Base-by-base conservation (phyloP, 1,284 basidiomycete species). In the Spongiforma sp. region DNA sequence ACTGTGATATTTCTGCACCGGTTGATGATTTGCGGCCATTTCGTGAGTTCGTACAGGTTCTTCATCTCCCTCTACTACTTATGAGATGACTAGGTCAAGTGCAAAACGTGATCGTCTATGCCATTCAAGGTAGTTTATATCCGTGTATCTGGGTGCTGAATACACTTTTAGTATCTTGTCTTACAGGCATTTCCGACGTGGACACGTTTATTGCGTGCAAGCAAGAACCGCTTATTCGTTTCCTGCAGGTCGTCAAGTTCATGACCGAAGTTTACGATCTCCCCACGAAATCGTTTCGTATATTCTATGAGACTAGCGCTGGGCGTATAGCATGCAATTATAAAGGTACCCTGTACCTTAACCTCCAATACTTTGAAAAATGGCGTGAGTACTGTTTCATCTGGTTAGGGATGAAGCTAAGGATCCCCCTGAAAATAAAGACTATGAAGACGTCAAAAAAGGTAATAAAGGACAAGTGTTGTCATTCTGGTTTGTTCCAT, bases 241-340 rank as follows among this genome's bases (percentile, higher is more conserved):
- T 95, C 72, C 83, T 90, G 28, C 79, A 84, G 46, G 78, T 91
- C 12, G 83, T 93, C 59, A 79, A 73, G 10, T 77, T 82, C 1
- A 78, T 93, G n/a, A 80, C 84, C 14, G 73, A 80, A 37, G 74
- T 91, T n/a, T 93, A 90, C 72, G 80, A 81, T 57, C 80, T 93
- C 26, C 84, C 89, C 0, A 79, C 87, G 11, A 79, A 84, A 0
- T 90, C 89, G 59, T 74, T 98, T 64, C 93, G 95, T 71, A 84
- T 99, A 11, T 99, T 98, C 77, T 91, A 90, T 77, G 95, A 98
- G 72, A 32, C 82, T 11, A 80, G 82, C 9, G 95, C 96, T 2
- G 90, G 89, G 1, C 80, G 92, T 34, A 97, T 99, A 64, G 96
- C 95, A 1, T 99, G 99, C 83, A 99, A 99, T 77, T 84, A 95